Base-by-base conservation (phyloP, 495 filamentous ascomycete genomes). In the Penicillium subrubescens region DNA sequence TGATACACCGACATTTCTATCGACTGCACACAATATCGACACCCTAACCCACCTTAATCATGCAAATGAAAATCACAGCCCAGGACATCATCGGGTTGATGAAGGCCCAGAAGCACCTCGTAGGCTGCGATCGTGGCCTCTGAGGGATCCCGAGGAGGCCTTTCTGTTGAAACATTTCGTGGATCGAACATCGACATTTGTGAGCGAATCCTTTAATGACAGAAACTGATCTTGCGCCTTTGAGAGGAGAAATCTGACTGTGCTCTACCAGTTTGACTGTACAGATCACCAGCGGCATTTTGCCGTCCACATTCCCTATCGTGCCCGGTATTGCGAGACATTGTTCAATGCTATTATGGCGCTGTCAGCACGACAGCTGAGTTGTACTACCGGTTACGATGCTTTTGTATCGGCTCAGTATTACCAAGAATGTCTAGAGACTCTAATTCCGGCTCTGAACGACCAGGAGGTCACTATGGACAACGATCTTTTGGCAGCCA, bases 321-420 rank as follows among this genome's bases (percentile, higher is more conserved):
- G 78, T 48, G 83, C 86, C 5, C 75, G 77, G 14, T 76, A 63
- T 21, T 84, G 77, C 53, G 79, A 80, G n/a, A 81, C 83, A 33
- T 71, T 89, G 8, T 73, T 87, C 43, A 86, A 87, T 53, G 85
- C 87, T 44, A 84, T 88, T 12, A 79, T 88, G 60, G 84, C 87
- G 10, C 71, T 87, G 29, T 83, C 87, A 2, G 82, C 83, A 3
- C 74, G 83, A 12, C 86, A 89, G 67, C 65, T 86, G 46, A 83
- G 80, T 46, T 77, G 82, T 23, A 84, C 79, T 0, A 71, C 73
- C 25, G 67, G 72, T 12, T 82, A 81, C 48, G 82, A 86, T 56
- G 71, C 77, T 3, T 72, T 80, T 8, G 75, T 78, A 15, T 81
- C 81, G 2, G 79, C 81, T 55, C 70, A 73, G 35, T 87, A 86